Conservation (phyloP, 495 filamentous ascomycete genomes). For the Penicillium cosmopolitanum region DNA sequence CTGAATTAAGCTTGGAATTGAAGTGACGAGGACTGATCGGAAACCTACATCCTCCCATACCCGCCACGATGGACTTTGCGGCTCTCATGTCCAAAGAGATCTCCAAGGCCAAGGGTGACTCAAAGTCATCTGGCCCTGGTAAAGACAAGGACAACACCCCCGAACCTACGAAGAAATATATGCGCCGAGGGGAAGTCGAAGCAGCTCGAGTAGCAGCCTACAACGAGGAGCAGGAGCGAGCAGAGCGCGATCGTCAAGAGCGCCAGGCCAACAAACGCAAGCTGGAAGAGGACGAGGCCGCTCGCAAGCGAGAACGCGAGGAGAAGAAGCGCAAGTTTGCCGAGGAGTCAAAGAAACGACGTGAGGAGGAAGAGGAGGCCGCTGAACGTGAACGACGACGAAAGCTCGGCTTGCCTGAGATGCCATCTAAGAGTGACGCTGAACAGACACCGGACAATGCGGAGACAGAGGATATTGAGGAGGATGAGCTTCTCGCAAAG, state of each 20-base stretch:
- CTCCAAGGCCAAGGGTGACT: constrained; percentile 66
- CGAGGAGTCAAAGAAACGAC: constrained; percentile 69
- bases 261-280: constrained; percentile 77
- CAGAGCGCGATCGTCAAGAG: constrained; percentile 69
- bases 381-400: constrained; percentile 59
- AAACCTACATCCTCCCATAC: not conserved
- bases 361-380: constrained; percentile 70
- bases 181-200: constrained; percentile 86
- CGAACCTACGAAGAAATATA: constrained; percentile 69
- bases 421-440: constrained; percentile 50
- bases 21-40: too few species aligned
- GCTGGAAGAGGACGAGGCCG: constrained; percentile 83
- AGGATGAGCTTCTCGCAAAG: constrained; percentile 67
- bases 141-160: constrained; percentile 26
- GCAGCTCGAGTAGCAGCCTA: constrained; percentile 81
- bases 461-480: constrained; percentile 68
- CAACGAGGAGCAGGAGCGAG: constrained; percentile 71
- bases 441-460: constrained; percentile 44
- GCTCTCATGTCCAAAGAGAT: constrained; percentile 89
- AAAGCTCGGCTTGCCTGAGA: constrained; percentile 70
- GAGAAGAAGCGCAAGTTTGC: constrained; percentile 80
- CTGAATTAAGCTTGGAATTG: not conserved
- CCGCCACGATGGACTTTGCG: constrained; percentile 83
- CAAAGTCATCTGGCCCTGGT: constrained; percentile 25
- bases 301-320: constrained; percentile 67